Evolutionary conservation across 495 filamentous ascomycete genomes (phyloP).

Genomic region (Aspergillus kassunensis): DNA sequence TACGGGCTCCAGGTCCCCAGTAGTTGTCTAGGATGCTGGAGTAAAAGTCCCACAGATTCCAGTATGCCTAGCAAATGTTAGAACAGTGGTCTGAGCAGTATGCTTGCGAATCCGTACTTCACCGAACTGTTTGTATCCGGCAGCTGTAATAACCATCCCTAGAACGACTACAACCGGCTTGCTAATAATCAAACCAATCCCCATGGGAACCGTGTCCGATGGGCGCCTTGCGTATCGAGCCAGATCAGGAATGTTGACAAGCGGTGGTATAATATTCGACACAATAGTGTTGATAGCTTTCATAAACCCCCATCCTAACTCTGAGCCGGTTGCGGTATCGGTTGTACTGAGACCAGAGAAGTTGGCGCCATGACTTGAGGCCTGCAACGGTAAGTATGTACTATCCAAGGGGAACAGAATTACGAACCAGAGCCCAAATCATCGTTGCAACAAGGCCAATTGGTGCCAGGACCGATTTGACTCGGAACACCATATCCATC

Average conservation of each 20-base stretch:
- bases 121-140: constrained; percentile 1
- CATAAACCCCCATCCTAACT: constrained; percentile 1
- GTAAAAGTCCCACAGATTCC: constrained; percentile 6
- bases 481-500: constrained; percentile 3
- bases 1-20: background rate
- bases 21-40: constrained; percentile 4
- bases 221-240: background rate
- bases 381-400: background rate
- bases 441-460: background rate
- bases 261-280: constrained; percentile 3
- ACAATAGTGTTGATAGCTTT: constrained; percentile 4
- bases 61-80: background rate
- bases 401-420: background rate
- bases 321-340: background rate
- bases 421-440: constrained; percentile 2
- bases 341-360: background rate
- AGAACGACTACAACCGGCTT: constrained; percentile 2
- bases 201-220: background rate
- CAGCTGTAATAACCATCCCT: constrained; percentile 1
- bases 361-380: background rate
- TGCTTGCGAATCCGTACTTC: background rate
- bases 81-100: background rate
- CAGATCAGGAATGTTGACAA: constrained; percentile 1
- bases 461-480: constrained; percentile 1
- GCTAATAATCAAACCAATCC: background rate